Conservation (phyloP, 139 green algal genomes). For the Micractinium conductrix region DNA sequence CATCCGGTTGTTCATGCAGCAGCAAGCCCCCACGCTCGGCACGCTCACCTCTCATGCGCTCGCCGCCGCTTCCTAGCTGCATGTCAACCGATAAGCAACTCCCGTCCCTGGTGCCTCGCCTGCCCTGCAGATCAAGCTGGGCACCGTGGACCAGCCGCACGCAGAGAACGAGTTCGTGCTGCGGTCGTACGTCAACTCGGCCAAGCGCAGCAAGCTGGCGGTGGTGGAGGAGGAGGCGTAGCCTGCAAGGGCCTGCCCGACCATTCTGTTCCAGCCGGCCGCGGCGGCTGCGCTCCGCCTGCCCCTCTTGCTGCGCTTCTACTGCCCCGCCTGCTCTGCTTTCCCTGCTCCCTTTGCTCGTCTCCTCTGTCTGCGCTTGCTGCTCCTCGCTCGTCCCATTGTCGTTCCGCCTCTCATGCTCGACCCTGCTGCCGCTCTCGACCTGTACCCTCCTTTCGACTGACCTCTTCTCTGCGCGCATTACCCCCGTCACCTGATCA, state of each 20-base stretch:
- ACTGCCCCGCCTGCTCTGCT: not conserved
- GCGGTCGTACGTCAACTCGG: slow-evolving; percentile 74
- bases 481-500: too few relatives aligned
- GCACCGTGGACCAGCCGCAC: slow-evolving; percentile 85
- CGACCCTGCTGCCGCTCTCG: not conserved
- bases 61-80: not conserved
- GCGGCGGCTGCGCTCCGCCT: too few relatives aligned
- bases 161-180: slow-evolving; percentile 86
- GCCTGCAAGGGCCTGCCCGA: not conserved
- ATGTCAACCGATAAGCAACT: too few relatives aligned
- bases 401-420: not conserved
- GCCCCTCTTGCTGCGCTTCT: not conserved
- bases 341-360: not conserved
- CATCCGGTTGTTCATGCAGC: not conserved
- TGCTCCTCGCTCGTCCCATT: not conserved
- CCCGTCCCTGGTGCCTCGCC: not conserved
- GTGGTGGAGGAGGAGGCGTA: slow-evolving; percentile 18
- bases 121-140: slow-evolving; percentile 73
- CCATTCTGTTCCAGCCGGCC: too few relatives aligned
- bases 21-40: not conserved
- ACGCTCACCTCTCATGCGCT: not conserved
- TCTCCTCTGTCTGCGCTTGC: not conserved
- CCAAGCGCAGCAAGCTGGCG: slow-evolving; percentile 75
- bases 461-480: too few relatives aligned
- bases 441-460: too few relatives aligned